phyloP scores from a whole-genome alignment of 73 alveolate species.

The Halteria grandinella region DNA sequence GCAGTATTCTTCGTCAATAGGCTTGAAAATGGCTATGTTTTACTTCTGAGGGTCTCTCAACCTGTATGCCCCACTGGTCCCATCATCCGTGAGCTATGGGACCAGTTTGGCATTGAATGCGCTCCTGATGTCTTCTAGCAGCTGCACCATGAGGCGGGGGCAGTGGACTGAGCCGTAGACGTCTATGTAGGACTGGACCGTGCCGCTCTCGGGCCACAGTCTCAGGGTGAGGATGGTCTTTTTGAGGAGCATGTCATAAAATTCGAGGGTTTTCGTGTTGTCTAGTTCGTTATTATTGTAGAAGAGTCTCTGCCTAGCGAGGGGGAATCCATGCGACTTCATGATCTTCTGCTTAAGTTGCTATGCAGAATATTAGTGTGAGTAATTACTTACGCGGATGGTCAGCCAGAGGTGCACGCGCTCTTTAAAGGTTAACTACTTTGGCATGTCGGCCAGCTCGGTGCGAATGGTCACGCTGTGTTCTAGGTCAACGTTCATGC shows the following conservation, averaged over 20 bases:
- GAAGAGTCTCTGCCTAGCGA: conserved; percentile 54
- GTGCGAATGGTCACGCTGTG: conserved; percentile 1
- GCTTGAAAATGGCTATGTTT: conserved; percentile 91
- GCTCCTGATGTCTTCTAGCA: conserved; percentile 52
- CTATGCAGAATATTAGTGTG: too few species aligned
- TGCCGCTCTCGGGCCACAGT: conserved; percentile 37
- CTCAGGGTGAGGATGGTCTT: conserved; percentile 35
- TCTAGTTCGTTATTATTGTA: conserved; percentile 55
- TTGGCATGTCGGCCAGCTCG: conserved; percentile 18
- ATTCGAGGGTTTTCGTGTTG: conserved; percentile 51
- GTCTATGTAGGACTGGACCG: conserved; percentile 35
- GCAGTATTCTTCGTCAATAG: conserved; percentile 97
- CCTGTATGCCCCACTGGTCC: conserved; percentile 96
- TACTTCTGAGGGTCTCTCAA: conserved; percentile 77
- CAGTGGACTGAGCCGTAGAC: conserved; percentile 53
- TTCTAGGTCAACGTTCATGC: conserved; percentile 30
- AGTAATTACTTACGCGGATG: conserved; percentile 37
- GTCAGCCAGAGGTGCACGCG: conserved; percentile 59
- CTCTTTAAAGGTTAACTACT: conserved; percentile 14
- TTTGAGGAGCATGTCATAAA: conserved; percentile 46
- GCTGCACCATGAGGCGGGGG: conserved; percentile 3
- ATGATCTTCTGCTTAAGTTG: conserved; percentile 45
- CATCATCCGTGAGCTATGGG: conserved; percentile 95
- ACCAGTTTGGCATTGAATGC: conserved; percentile 83
- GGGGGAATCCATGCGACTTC: conserved; percentile 38